A percentile compares a stretch with the other conserved stretches of the same genome.
phyloP scores from a whole-genome alignment of 129 eudicot genomes.

The Chrysanthemum makinoi region DNA sequence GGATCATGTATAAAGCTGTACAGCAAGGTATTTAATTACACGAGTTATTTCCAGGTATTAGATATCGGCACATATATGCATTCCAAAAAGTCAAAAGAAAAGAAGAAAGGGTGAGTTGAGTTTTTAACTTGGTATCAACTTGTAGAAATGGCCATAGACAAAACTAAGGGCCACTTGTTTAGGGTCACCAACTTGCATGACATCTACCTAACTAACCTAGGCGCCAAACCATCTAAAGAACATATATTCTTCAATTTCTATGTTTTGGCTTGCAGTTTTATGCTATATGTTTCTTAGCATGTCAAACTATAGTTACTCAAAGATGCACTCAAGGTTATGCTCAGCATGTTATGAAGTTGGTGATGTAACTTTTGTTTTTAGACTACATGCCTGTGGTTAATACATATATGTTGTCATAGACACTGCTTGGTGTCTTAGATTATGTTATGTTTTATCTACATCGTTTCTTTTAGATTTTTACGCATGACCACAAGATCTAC shows the following conservation, averaged over 20 bases:
- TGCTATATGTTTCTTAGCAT: not conserved
- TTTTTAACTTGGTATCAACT: not conserved
- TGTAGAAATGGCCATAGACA: not conserved
- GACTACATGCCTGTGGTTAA: not conserved
- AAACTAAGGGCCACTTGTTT: not conserved
- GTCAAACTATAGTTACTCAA: conserved; percentile 14
- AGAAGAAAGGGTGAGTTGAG: not conserved
- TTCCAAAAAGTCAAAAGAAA: not conserved
- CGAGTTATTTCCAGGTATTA: not conserved
- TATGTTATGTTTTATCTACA: not conserved
- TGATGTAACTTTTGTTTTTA: not conserved
- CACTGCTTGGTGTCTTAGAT: not conserved
- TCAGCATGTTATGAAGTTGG: conserved; percentile 16
- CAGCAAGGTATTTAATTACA: not conserved
- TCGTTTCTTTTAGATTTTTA: too few species aligned
- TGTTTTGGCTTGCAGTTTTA: not conserved
- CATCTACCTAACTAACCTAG: not conserved
- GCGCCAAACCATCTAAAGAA: not conserved
- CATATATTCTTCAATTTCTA: not conserved
- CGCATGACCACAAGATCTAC: too few species aligned
- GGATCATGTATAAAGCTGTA: not conserved
- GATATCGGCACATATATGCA: too few species aligned
- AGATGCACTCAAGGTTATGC: not conserved
- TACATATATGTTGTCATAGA: not conserved
- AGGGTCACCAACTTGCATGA: not conserved